Conservation (phyloP, 495 filamentous ascomycete genomes). For the Penicillium dipodomyicola region DNA sequence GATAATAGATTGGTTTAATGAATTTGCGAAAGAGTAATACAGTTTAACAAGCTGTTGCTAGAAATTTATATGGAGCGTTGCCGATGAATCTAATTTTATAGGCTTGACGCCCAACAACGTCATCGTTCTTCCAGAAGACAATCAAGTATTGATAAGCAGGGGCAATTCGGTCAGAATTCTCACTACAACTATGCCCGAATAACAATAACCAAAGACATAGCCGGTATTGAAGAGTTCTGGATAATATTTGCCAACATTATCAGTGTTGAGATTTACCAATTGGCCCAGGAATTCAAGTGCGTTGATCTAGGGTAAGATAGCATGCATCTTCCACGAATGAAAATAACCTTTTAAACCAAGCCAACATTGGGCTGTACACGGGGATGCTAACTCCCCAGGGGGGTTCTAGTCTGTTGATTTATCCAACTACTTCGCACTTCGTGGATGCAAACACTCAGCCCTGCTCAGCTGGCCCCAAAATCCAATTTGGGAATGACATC, state of each 20-base stretch:
- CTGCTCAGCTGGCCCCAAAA: background rate
- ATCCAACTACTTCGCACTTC: background rate
- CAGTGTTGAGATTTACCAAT: background rate
- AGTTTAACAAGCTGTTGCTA: background rate
- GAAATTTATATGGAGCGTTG: background rate
- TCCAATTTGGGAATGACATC: slow-evolving; percentile 3
- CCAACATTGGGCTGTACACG: background rate
- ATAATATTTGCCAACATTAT: background rate
- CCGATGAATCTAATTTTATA: background rate
- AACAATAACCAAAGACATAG: background rate
- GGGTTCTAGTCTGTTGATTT: background rate
- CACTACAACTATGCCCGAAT: background rate
- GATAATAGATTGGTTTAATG: background rate
- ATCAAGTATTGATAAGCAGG: slow-evolving; percentile 4
- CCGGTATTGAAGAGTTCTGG: background rate
- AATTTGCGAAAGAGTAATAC: background rate
- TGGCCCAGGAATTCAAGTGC: background rate
- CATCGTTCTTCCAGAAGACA: slow-evolving; percentile 4
- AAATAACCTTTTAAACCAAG: background rate
- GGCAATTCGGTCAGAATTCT: background rate
- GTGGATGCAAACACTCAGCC: background rate
- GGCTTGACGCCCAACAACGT: slow-evolving; percentile 14
- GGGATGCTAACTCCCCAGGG: background rate
- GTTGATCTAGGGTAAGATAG: background rate
- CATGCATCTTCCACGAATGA: background rate